A percentile compares a stretch with the other conserved stretches of the same genome.
phyloP scores from a whole-genome alignment of 345 rosid species.

The Sisymbrium altissimum region DNA sequence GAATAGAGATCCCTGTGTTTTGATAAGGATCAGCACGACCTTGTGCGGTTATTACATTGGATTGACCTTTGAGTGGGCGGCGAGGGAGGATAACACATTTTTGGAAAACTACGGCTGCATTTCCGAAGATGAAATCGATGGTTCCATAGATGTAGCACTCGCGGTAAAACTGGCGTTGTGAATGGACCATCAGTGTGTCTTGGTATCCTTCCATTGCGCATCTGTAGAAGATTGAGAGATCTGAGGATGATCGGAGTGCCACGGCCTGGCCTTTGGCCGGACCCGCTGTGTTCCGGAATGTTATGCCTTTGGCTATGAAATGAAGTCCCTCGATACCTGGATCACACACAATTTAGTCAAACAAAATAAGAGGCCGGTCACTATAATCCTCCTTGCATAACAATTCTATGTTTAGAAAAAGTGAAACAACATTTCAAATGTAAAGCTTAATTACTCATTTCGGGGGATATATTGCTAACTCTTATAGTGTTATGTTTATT shows the following conservation, averaged over 20 bases:
- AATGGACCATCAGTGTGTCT: slow-evolving; percentile 80
- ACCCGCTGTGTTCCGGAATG: slow-evolving; percentile 35
- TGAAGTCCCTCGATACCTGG: slow-evolving; percentile 69
- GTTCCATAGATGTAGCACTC: slow-evolving; percentile 86
- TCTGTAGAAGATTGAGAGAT: slow-evolving; percentile 73
- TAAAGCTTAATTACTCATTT: not conserved
- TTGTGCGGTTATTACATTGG: slow-evolving; percentile 67
- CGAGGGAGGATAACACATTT: slow-evolving; percentile 73
- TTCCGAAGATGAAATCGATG: slow-evolving; percentile 85
- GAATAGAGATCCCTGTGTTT: slow-evolving; percentile 80
- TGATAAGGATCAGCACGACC: slow-evolving; percentile 84
- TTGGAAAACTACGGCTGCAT: slow-evolving; percentile 76
- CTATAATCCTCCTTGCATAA: too few species aligned
- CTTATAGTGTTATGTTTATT: not conserved
- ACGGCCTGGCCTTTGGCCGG: slow-evolving; percentile 63
- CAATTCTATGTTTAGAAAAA: not conserved
- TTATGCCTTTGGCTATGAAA: slow-evolving; percentile 37
- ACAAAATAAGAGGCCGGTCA: too few species aligned
- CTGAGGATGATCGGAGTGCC: slow-evolving; percentile 81
- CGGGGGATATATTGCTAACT: not conserved
- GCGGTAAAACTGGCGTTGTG: slow-evolving; percentile 78
- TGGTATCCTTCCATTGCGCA: slow-evolving; percentile 80
- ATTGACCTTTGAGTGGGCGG: slow-evolving; percentile 60
- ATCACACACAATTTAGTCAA: not conserved
- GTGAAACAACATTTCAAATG: not conserved